These are phyloP conservation scores for Aspergillus japonicus DNA, from an alignment of 2,329 filamentous ascomycete genomes.

Conservation along the genomic window DNA sequence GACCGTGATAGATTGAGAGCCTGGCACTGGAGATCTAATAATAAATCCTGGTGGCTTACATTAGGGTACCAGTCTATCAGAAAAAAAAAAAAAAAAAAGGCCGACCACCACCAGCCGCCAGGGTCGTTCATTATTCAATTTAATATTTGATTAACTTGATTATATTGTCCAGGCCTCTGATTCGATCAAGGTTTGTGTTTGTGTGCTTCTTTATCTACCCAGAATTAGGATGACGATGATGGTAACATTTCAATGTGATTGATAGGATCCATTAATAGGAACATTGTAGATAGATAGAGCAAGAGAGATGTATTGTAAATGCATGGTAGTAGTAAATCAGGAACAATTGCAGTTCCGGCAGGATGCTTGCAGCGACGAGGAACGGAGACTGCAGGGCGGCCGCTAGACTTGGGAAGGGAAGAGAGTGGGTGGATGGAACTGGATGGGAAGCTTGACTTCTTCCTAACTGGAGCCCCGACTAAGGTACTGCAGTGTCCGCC, in stretches of 20 bases:
- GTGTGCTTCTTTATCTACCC: neutral
- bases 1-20: neutral
- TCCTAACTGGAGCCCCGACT: neutral
- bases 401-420: slow-evolving; percentile 2
- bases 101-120: neutral
- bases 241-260: too few relatives aligned
- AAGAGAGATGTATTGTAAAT: too few relatives aligned
- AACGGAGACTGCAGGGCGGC: neutral
- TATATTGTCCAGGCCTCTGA: neutral
- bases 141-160: neutral
- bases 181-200: neutral
- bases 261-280: too few relatives aligned
- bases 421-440: neutral
- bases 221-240: too few relatives aligned
- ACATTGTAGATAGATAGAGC: too few relatives aligned
- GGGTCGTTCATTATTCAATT: neutral
- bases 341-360: neutral
- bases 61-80: neutral
- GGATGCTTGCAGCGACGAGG: neutral
- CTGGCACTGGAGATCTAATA: neutral
- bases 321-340: neutral
- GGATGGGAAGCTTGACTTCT: slow-evolving; percentile 1
- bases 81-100: neutral
- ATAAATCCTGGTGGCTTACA: neutral
- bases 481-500: neutral